Base-by-base conservation (phyloP, 2,329 filamentous ascomycete genomes). In the Ophiobolus disseminans region DNA sequence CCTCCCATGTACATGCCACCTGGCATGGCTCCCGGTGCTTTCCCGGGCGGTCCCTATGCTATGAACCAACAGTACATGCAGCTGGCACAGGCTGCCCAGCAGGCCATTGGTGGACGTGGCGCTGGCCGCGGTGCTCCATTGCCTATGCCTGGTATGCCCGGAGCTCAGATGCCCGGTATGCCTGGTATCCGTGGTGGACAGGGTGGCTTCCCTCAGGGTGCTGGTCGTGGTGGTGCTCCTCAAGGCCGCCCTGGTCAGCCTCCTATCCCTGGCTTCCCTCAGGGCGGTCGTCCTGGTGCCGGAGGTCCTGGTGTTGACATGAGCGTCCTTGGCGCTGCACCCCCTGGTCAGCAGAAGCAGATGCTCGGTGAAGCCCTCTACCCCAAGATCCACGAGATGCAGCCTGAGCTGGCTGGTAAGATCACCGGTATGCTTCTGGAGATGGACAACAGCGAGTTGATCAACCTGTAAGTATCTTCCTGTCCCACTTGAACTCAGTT, bases 361-460 rank as follows among this genome's bases (percentile, higher is more conserved):
- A 90, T 97, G 77, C 86, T 99, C 45, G 94, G 94, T 75, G 94
- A 99, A 80, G 87, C 91, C 65, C 89, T 99, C 66, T 99, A 97
- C 84, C 94, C 94, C 73, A 99, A 97, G 88, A 97, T 99, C 70
- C 87, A 92, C 76, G 86, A 85, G 63, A 87, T 96, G 78, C 94
- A 99, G 81, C 89, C 91, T 52, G 92, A 97, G 68, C 83, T 99
- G 69, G 94, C 94, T 56, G 94, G 94, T 73, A 99, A 99, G 87
- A 97, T 99, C 76, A 99, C 94, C 55, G 94, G 94, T 79, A 99
- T 99, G 94, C 88, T 99, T 68, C 80, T 99, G 68, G 94, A 99
- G 85, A 99, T 99, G 94, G 94, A 97, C 69, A 97, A 97, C 78
- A 75, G 82, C 48, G 94, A 99, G 81, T 82, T 99, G 66, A 84